A percentile compares a stretch with the other conserved stretches of the same genome.
phyloP scores from a whole-genome alignment of 2,329 filamentous ascomycete genomes.

The Teratosphaeriaceae sp. region DNA sequence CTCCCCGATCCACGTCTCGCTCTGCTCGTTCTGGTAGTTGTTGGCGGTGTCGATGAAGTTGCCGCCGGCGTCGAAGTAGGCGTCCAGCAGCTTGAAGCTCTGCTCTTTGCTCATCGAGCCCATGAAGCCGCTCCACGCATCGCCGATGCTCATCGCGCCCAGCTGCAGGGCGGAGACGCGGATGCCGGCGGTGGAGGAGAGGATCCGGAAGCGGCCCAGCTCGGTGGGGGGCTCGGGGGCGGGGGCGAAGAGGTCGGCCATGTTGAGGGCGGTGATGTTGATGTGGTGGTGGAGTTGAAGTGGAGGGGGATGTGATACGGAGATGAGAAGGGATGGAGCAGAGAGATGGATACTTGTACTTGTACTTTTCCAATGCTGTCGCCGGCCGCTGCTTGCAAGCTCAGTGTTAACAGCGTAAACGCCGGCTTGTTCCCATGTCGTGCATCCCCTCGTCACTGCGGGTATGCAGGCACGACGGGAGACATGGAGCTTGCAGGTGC shows the following conservation, averaged over 20 bases:
- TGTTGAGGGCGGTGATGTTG: slow-evolving; percentile 4
- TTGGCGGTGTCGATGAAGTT: slow-evolving; percentile 33
- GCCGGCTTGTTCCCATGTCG: too few relatives aligned
- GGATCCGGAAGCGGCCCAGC: slow-evolving; percentile 47
- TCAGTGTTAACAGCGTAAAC: too few relatives aligned
- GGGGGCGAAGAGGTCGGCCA: slow-evolving; percentile 24
- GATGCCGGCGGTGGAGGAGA: slow-evolving; percentile 46
- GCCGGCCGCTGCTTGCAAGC: too few relatives aligned
- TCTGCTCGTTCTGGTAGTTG: slow-evolving; percentile 36
- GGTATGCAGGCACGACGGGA: too few relatives aligned
- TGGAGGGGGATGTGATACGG: too few relatives aligned
- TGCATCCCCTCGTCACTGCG: too few relatives aligned
- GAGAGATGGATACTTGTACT: too few relatives aligned
- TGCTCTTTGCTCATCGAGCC: slow-evolving; percentile 49
- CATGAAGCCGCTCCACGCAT: slow-evolving; percentile 52
- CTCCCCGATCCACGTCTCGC: slow-evolving; percentile 39
- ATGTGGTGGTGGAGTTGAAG: not conserved
- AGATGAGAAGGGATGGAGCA: too few relatives aligned
- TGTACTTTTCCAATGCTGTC: too few relatives aligned
- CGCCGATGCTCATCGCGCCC: slow-evolving; percentile 59
- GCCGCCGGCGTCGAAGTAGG: slow-evolving; percentile 28
- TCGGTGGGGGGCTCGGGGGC: slow-evolving; percentile 45
- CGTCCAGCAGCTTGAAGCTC: slow-evolving; percentile 29
- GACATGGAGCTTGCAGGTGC: too few relatives aligned
- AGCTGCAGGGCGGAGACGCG: slow-evolving; percentile 43